phyloP scores from a whole-genome alignment of 148 eudicot genomes.

The Suaeda aralocaspica region DNA sequence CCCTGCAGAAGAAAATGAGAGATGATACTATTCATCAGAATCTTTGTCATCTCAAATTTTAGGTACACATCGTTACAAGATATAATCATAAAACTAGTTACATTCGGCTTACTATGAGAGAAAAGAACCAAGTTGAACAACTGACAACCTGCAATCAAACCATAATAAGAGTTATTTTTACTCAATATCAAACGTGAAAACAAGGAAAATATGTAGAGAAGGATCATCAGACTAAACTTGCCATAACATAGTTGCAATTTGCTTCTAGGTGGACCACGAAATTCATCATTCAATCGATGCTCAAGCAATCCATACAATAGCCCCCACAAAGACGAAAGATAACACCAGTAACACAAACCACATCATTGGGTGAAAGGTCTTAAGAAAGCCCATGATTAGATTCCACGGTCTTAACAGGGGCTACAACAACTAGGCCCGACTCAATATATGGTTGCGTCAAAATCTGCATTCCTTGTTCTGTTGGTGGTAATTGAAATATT shows the following conservation, averaged over 20 bases:
- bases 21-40: background rate
- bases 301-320: constrained; percentile 69
- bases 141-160: constrained; percentile 70
- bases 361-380: constrained; percentile 53
- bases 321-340: constrained; percentile 51
- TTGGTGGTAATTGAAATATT: constrained; percentile 54
- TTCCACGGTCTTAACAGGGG: constrained; percentile 33
- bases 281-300: constrained; percentile 62
- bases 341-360: constrained; percentile 51
- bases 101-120: constrained; percentile 63
- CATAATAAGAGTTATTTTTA: background rate
- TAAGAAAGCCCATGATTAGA: constrained; percentile 62
- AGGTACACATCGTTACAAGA: background rate
- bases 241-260: constrained; percentile 54
- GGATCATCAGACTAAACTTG: constrained; percentile 28
- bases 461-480: constrained; percentile 56
- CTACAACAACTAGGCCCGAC: constrained; percentile 69
- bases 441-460: constrained; percentile 61
- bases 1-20: constrained; percentile 33
- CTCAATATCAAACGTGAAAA: background rate
- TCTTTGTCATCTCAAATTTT: background rate
- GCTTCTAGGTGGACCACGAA: constrained; percentile 68
- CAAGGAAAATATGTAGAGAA: background rate
- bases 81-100: background rate
- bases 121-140: constrained; percentile 64